Conservation (phyloP, 2,329 filamentous ascomycete genomes). For the Cylindrodendrum hubeiense region DNA sequence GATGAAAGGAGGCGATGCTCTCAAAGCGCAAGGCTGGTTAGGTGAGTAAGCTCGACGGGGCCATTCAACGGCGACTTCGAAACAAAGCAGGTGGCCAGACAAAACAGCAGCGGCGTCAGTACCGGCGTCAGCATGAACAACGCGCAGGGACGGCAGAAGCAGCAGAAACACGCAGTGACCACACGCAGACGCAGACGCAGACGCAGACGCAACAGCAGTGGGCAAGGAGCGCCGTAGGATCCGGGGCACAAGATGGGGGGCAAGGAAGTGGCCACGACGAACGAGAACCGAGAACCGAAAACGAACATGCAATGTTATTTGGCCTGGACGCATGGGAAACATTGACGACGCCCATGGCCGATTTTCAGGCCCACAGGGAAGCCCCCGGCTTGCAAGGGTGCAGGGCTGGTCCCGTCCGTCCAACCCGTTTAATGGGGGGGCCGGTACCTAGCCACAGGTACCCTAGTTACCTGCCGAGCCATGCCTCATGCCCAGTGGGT, state of each 20-base stretch:
- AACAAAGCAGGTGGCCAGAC: constrained; percentile 17
- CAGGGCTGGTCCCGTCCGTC: background rate
- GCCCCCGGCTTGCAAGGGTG: constrained; percentile 8
- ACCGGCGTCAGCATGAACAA: constrained; percentile 8
- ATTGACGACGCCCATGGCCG: constrained; percentile 17
- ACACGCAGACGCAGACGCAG: background rate
- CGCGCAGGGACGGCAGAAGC: background rate
- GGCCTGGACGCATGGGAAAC: constrained; percentile 1
- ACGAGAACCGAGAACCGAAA: too few species aligned
- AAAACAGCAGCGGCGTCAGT: constrained; percentile 10
- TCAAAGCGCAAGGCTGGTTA: background rate
- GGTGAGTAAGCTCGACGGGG: background rate
- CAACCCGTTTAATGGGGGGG: background rate
- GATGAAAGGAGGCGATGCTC: background rate
- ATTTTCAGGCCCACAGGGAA: constrained; percentile 21
- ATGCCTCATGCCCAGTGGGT: too few species aligned
- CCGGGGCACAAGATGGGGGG: too few species aligned
- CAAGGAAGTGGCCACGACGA: background rate
- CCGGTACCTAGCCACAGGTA: background rate
- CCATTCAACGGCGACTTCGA: background rate
- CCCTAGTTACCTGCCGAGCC: too few species aligned
- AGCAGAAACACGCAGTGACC: constrained; percentile 5
- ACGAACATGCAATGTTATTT: constrained; percentile 18
- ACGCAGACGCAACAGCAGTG: too few species aligned
- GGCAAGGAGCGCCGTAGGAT: background rate